phyloP scores from a whole-genome alignment of 2,329 filamentous ascomycete species.

The Lecanicillium sp. region DNA sequence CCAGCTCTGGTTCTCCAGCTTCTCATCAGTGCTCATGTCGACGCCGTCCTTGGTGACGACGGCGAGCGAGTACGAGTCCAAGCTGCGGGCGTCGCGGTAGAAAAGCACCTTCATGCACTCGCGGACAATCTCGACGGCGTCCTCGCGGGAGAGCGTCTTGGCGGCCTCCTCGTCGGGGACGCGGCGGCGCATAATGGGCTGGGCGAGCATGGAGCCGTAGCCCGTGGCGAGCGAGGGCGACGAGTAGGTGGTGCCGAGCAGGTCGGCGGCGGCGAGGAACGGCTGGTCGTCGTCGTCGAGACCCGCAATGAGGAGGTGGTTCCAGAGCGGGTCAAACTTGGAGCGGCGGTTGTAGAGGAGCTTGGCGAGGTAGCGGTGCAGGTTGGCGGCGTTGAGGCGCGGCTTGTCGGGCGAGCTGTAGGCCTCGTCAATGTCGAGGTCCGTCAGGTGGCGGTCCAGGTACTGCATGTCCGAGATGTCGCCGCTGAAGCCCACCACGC shows the following conservation, averaged over 20 bases:
- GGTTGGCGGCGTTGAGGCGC: conserved; percentile 78
- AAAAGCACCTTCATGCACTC: conserved; percentile 98
- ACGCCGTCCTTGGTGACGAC: conserved; percentile 85
- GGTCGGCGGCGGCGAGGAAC: conserved; percentile 85
- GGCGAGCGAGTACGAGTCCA: conserved; percentile 87
- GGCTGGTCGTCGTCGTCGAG: conserved; percentile 72
- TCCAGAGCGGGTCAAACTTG: conserved; percentile 97
- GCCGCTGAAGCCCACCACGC: conserved; percentile 88
- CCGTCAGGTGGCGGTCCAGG: conserved; percentile 82
- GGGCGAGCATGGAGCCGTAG: conserved; percentile 85
- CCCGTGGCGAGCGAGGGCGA: conserved; percentile 86
- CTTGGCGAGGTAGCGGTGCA: conserved; percentile 94
- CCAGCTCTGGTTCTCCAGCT: conserved; percentile 95
- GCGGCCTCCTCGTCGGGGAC: conserved; percentile 79
- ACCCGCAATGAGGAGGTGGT: conserved; percentile 85
- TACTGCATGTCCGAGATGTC: conserved; percentile 99
- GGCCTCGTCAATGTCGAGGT: conserved; percentile 81
- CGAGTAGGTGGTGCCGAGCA: conserved; percentile 87
- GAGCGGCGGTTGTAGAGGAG: conserved; percentile 92
- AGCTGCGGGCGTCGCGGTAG: conserved; percentile 89
- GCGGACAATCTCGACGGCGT: conserved; percentile 73
- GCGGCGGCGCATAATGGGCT: conserved; percentile 79
- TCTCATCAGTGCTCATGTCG: conserved; percentile 73
- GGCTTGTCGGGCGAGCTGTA: conserved; percentile 48
- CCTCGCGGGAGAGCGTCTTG: conserved; percentile 62